phyloP scores from a whole-genome alignment of 2,329 filamentous ascomycete genomes.

The Dothideomycetes sp. region DNA sequence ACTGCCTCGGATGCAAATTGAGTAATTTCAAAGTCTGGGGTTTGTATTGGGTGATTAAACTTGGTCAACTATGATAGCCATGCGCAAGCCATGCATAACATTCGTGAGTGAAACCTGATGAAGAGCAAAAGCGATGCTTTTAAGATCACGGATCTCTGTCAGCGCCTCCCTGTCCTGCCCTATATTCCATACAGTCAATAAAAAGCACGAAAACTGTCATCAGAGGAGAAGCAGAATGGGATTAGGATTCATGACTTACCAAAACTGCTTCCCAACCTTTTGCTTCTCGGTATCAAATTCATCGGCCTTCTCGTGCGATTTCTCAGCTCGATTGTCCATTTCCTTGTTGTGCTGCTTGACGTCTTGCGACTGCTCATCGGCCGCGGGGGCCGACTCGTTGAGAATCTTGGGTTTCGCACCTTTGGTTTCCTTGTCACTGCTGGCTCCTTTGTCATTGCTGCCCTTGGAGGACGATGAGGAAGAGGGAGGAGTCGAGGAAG shows the following conservation, averaged over 20 bases:
- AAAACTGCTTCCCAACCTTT: slow-evolving; percentile 28
- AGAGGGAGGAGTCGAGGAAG: slow-evolving; percentile 14
- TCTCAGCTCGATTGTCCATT: slow-evolving; percentile 31
- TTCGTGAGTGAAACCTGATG: too few species aligned
- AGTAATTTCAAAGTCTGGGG: too few species aligned
- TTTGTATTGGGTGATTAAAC: too few species aligned
- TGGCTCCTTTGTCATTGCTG: slow-evolving; percentile 9
- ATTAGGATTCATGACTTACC: slow-evolving; percentile 13
- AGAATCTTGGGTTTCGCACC: slow-evolving; percentile 34
- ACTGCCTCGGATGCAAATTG: too few species aligned
- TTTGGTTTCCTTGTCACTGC: slow-evolving; percentile 10
- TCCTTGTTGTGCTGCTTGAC: slow-evolving; percentile 34
- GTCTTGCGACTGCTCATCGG: slow-evolving; percentile 19
- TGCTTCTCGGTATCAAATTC: slow-evolving; percentile 29
- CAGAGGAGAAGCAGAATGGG: background rate
- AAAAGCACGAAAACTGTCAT: background rate
- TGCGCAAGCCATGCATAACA: too few species aligned
- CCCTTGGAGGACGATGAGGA: slow-evolving; percentile 10
- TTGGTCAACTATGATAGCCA: too few species aligned
- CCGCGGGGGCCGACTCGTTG: slow-evolving; percentile 22
- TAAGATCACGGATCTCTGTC: slow-evolving; percentile 9
- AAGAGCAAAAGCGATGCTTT: too few species aligned
- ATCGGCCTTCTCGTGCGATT: slow-evolving; percentile 25
- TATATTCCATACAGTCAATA: background rate
- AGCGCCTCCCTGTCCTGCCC: slow-evolving; percentile 7